A percentile compares a stretch with the other conserved stretches of the same genome.
Evolutionary conservation across 192 early-diverging fungal species (phyloP).

Genomic region (Coemansia sp.): DNA sequence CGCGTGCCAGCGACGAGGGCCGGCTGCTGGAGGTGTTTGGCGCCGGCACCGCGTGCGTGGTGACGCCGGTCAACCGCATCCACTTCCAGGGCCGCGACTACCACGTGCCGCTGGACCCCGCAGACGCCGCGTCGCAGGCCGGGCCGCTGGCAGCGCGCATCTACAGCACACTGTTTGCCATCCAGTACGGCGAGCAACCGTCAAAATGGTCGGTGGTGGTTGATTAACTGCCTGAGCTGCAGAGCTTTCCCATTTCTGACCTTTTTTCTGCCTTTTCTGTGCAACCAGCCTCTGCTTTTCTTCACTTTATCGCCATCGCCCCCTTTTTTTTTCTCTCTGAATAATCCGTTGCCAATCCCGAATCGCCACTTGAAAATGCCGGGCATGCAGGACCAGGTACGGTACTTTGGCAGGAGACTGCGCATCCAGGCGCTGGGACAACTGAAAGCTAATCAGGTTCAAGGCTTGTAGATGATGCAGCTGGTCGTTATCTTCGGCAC

Average conservation of each 20-base stretch:
- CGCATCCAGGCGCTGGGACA: too few relatives aligned
- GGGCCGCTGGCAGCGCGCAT: slow-evolving; percentile 80
- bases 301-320: too few relatives aligned
- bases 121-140: slow-evolving; percentile 69
- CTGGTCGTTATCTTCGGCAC: slow-evolving; percentile 61
- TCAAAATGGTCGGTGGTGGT: slow-evolving; percentile 83
- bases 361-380: slow-evolving; percentile 31
- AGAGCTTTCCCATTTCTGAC: too few relatives aligned
- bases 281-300: not conserved
- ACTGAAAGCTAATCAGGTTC: too few relatives aligned
- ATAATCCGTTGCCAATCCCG: not conserved
- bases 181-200: slow-evolving; percentile 89
- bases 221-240: too few relatives aligned
- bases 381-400: slow-evolving; percentile 49
- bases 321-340: not conserved
- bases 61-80: slow-evolving; percentile 86
- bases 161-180: slow-evolving; percentile 81
- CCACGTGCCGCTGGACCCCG: slow-evolving; percentile 82
- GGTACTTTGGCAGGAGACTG: too few relatives aligned
- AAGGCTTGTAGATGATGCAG: slow-evolving; percentile 41
- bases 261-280: not conserved
- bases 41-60: slow-evolving; percentile 93
- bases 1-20: slow-evolving; percentile 69
- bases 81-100: slow-evolving; percentile 74
- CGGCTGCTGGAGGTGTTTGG: slow-evolving; percentile 92